phyloP scores from a whole-genome alignment of 164 flowering plant genomes.

The Umbellularia californica region DNA sequence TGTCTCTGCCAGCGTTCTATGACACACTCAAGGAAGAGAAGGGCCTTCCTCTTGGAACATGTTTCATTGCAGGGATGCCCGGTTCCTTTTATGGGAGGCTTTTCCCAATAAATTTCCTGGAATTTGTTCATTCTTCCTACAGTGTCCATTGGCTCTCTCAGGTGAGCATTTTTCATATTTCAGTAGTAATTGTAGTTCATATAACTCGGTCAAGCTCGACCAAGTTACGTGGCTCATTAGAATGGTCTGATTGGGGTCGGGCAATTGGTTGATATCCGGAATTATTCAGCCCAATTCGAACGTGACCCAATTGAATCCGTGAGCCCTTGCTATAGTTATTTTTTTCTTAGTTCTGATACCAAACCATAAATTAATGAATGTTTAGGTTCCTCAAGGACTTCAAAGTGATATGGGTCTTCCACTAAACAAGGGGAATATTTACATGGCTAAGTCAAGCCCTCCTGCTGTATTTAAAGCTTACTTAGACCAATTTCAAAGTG shows the following conservation, averaged over 20 bases:
- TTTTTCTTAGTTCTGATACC: too few species aligned
- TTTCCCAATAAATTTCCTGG: conserved; percentile 35
- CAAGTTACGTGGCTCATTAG: neutral
- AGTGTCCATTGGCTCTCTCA: conserved; percentile 59
- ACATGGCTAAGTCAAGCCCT: conserved; percentile 40
- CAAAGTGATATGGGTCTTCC: neutral
- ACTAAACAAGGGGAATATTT: conserved; percentile 48
- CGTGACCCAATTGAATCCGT: neutral
- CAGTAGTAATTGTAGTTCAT: neutral
- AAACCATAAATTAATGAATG: too few species aligned
- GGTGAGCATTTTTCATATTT: conserved; percentile 18
- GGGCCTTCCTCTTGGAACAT: conserved; percentile 21
- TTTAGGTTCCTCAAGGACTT: conserved; percentile 48
- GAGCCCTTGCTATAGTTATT: neutral
- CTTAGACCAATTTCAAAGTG: conserved; percentile 41
- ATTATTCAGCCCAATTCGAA: neutral
- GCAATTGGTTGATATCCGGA: neutral
- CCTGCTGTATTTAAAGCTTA: conserved; percentile 36
- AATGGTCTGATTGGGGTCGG: neutral
- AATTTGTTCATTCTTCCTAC: conserved; percentile 60
- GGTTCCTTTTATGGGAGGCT: conserved; percentile 60
- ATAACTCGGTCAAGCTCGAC: neutral
- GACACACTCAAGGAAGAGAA: conserved; percentile 17
- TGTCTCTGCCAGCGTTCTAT: conserved; percentile 29
- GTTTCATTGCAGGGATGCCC: conserved; percentile 47